Evolutionary conservation across 2,329 filamentous ascomycete genomes (phyloP).

Genomic region (Colletotrichum sublineola): DNA sequence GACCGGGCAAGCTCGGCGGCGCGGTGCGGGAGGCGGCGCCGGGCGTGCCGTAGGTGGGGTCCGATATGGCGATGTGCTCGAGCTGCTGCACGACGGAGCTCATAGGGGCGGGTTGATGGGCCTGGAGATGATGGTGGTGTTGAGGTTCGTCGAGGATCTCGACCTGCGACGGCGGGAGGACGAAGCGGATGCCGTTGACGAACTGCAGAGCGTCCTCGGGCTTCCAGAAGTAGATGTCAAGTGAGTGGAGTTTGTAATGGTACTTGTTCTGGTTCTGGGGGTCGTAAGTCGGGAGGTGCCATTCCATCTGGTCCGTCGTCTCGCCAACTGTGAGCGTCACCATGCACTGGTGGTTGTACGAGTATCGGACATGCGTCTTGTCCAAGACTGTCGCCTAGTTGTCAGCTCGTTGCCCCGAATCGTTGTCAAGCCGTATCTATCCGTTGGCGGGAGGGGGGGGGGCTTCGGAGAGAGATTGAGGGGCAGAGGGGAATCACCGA

Average conservation of each 20-base stretch:
- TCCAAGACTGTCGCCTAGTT: conserved; percentile 70
- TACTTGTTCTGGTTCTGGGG: conserved; percentile 81
- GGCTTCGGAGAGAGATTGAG: conserved; percentile 42
- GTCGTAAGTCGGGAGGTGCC: conserved; percentile 82
- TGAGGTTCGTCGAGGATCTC: conserved; percentile 75
- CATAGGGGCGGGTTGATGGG: conserved; percentile 56
- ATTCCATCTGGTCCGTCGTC: conserved; percentile 68
- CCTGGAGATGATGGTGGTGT: conserved; percentile 48
- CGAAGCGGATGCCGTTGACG: conserved; percentile 74
- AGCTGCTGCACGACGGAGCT: conserved; percentile 81
- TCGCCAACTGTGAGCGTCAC: conserved; percentile 76
- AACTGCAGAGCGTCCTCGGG: conserved; percentile 79
- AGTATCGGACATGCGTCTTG: conserved; percentile 74
- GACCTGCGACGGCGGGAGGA: conserved; percentile 72
- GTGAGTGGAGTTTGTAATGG: conserved; percentile 80
- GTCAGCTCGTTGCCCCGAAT: neutral
- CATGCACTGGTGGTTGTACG: conserved; percentile 79
- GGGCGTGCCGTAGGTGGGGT: conserved; percentile 61
- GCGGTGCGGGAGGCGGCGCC: conserved; percentile 42
- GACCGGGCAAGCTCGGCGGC: conserved; percentile 56
- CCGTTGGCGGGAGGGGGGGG: too few species aligned
- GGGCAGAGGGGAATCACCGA: conserved; percentile 58
- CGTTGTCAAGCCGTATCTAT: neutral
- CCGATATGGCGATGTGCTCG: conserved; percentile 77
- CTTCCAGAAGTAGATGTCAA: conserved; percentile 87